Evolutionary conservation across 441 rosid species (phyloP).

Genomic region (Theobroma grandiflorum): DNA sequence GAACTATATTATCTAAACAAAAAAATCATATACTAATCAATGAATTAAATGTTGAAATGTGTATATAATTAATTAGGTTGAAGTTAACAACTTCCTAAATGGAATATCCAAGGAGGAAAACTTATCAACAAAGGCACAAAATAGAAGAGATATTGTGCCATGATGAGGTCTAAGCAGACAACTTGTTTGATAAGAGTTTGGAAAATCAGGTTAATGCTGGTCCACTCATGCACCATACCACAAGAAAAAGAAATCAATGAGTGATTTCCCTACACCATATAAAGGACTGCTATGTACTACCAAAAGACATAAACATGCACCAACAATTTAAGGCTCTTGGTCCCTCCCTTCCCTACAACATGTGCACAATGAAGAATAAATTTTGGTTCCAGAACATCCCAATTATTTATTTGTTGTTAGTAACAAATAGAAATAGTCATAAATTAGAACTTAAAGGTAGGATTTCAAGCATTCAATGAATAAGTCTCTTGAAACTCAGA

Average conservation of each 20-base stretch:
- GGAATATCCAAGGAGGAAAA: background rate
- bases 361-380: background rate
- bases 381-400: background rate
- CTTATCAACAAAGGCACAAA: background rate
- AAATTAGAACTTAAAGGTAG: background rate
- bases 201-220: background rate
- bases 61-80: no score
- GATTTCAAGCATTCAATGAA: background rate
- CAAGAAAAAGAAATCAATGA: background rate
- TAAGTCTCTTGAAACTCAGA: background rate
- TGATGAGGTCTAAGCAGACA: background rate
- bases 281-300: no score
- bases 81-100: background rate
- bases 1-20: no score
- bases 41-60: no score
- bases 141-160: background rate
- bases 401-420: no score
- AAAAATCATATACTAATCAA: no score
- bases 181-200: background rate
- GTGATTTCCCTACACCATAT: background rate
- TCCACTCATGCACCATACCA: background rate
- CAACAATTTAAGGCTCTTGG: background rate
- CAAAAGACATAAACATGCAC: background rate
- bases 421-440: background rate
- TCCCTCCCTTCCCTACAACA: constrained; percentile 3